Base-by-base conservation (phyloP, 192 early-diverging fungal species). In the Spinellus fusiger region DNA sequence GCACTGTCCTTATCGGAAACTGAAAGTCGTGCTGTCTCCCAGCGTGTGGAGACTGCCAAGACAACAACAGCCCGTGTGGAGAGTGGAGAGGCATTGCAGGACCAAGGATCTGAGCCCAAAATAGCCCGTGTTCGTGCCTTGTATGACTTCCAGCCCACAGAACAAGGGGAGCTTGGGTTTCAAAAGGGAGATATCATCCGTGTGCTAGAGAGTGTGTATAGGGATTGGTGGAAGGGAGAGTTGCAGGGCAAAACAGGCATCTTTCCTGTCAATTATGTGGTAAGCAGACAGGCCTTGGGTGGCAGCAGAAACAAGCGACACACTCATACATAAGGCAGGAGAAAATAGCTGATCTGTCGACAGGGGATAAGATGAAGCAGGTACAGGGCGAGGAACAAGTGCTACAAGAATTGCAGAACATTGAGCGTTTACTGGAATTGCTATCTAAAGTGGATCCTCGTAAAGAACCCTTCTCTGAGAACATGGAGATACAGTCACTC, bases 141-240 rank as follows among this genome's bases (percentile, higher is more conserved):
- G 34, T 99, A 94, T 65, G 97, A 99, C 63, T 99, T 96, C 68
- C 71, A 80, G 34, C 89, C 92, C 5, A 87, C 89, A 1, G 94
- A 97, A 61, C 77, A 82, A 38, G 94, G 94, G 27, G 97, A 99
- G 69, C 84, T 99, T 22, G 87, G 87, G 12, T 90, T 99, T 56
- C 79, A 79, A 49, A 84, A 86, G 46, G 93, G 91, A 54, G 94
- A 98, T 55, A 80, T 98, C 37, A 84, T 98, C 56, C 79, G 83
- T 10, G 97, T 99, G 22, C 66, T 92, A 64, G 95, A 98, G 64
- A 89, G 86, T 57, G 91, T 94, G 8, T 99, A 93, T 77, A 86
- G 91, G 59, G 97, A 99, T 71, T 99, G 97, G 97, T 99, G 96
- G 95, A 91, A 93, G 65, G 97, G 95, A 23, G 85, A 91, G 69